phyloP scores from a whole-genome alignment of 352 stramenopile genomes.

The Phytophthora megakarya region DNA sequence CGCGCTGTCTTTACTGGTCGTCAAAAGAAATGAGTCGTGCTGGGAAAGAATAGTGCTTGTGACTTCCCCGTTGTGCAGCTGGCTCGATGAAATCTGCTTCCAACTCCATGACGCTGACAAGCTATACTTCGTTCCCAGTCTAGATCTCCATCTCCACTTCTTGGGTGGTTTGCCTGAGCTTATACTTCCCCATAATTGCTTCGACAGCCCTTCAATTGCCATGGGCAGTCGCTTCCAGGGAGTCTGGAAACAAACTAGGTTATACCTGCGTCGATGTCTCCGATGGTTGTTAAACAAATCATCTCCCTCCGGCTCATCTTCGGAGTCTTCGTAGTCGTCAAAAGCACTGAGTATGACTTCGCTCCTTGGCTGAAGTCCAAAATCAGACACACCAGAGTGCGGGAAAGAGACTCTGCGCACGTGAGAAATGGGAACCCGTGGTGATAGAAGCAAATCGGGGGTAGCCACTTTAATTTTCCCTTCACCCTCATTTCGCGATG shows the following conservation, averaged over 20 bases:
- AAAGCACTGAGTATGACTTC: slow-evolving; percentile 37
- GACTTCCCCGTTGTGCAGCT: slow-evolving; percentile 65
- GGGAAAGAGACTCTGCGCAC: slow-evolving; percentile 31
- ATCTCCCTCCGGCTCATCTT: slow-evolving; percentile 34
- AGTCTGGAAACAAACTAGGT: slow-evolving; percentile 52
- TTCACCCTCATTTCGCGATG: slow-evolving; percentile 51
- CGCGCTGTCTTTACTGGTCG: slow-evolving; percentile 71
- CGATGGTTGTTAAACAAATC: neutral
- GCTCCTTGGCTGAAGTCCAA: slow-evolving; percentile 24
- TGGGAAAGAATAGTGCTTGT: slow-evolving; percentile 66
- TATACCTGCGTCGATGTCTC: slow-evolving; percentile 27
- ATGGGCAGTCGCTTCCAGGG: slow-evolving; percentile 42
- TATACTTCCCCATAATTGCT: slow-evolving; percentile 40
- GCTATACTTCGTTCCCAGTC: slow-evolving; percentile 42
- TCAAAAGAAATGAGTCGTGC: slow-evolving; percentile 55
- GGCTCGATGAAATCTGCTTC: slow-evolving; percentile 44
- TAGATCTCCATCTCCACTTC: slow-evolving; percentile 60
- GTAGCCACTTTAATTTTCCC: slow-evolving; percentile 56
- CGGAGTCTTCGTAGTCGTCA: slow-evolving; percentile 39
- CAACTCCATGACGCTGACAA: slow-evolving; percentile 48
- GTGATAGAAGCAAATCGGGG: slow-evolving; percentile 54
- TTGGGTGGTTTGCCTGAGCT: slow-evolving; percentile 45
- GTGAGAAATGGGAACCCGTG: slow-evolving; percentile 29
- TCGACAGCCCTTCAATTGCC: slow-evolving; percentile 40
- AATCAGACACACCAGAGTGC: slow-evolving; percentile 9